Evolutionary conservation across 495 filamentous ascomycete genomes (phyloP).

Genomic region (Saxispiralis lemnorum): DNA sequence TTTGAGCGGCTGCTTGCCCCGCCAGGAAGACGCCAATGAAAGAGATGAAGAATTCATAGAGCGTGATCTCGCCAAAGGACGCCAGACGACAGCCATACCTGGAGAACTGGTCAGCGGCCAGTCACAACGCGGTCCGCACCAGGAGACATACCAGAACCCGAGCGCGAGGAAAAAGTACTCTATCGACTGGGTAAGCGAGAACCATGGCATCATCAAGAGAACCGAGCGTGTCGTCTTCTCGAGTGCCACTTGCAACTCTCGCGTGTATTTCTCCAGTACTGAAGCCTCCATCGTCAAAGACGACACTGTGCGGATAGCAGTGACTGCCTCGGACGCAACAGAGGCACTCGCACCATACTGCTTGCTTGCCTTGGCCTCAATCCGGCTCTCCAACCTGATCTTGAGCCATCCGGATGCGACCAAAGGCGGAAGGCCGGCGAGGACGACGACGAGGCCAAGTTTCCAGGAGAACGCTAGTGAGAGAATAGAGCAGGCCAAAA

Average conservation of each 20-base stretch:
- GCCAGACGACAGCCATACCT: conserved; percentile 28
- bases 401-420: conserved; percentile 23
- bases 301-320: conserved; percentile 37
- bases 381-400: conserved; percentile 27
- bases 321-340: conserved; percentile 35
- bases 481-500: conserved; percentile 17
- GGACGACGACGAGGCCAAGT: conserved; percentile 22
- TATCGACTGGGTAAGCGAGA: conserved; percentile 19
- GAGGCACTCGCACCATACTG: conserved; percentile 19
- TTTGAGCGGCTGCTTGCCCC: conserved; percentile 35
- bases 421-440: conserved; percentile 19
- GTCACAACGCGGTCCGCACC: no score
- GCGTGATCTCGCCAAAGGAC: conserved; percentile 28
- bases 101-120: no score
- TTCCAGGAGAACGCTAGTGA: conserved; percentile 20
- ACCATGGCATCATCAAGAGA: conserved; percentile 1
- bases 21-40: conserved; percentile 43
- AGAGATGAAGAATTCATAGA: conserved; percentile 37
- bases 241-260: no score
- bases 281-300: conserved; percentile 28
- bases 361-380: conserved; percentile 18
- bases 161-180: conserved; percentile 34
- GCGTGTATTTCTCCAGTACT: conserved; percentile 10
- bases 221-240: no score
- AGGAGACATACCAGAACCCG: conserved; percentile 26